These are phyloP conservation scores for Diaporthe sp. DNA, from an alignment of 2,329 filamentous ascomycete genomes.

Conservation along the genomic window DNA sequence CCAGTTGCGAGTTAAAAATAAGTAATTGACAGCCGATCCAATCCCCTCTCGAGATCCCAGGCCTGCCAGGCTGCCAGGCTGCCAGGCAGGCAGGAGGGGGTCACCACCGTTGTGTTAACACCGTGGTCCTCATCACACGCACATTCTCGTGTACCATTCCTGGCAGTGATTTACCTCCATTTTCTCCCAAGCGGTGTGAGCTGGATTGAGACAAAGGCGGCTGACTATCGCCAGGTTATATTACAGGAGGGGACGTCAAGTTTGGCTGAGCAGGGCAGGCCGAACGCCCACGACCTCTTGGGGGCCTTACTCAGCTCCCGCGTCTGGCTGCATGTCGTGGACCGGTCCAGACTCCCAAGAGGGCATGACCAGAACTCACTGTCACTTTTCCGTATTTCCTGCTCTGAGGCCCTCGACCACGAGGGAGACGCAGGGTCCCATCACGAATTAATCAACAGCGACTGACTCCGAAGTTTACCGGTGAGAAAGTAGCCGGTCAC, in stretches of 20 bases:
- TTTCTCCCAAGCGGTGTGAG: background rate
- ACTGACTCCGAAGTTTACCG: background rate
- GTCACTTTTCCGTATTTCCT: background rate
- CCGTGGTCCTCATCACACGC: background rate
- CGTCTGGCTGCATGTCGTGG: constrained; percentile 15
- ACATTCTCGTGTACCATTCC: constrained; percentile 12
- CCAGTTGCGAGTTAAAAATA: background rate
- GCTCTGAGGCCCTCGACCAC: background rate
- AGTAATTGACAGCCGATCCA: constrained; percentile 13
- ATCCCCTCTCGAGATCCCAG: too few species aligned
- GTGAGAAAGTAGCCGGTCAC: background rate
- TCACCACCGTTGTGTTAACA: background rate
- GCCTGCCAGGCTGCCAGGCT: too few species aligned
- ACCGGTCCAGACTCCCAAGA: constrained; percentile 3
- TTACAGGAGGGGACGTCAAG: background rate
- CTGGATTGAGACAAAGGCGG: constrained; percentile 10
- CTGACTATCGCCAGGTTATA: constrained; percentile 10
- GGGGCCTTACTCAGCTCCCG: constrained; percentile 21
- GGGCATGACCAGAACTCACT: background rate
- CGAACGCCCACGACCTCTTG: background rate
- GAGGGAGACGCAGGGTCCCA: background rate
- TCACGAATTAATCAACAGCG: background rate
- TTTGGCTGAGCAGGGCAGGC: background rate
- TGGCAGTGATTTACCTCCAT: background rate
- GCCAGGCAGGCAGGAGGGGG: too few species aligned